Evolutionary conservation across 2,329 filamentous ascomycete species (phyloP), one percentile per base, ranked within the genome.

Genomic region (Trichoderma hamatum): DNA sequence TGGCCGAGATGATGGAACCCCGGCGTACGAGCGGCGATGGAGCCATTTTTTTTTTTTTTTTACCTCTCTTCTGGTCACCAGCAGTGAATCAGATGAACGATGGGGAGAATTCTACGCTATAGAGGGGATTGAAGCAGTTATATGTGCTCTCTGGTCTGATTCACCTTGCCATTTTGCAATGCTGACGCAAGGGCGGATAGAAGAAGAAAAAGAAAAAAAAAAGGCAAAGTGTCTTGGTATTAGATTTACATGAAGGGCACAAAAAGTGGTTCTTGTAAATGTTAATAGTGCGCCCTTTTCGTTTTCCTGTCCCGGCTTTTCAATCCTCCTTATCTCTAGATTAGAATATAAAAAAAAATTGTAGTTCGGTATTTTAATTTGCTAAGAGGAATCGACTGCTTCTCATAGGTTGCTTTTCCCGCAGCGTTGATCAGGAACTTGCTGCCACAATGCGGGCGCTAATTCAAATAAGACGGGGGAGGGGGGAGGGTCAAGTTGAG

Each of bases 1-100:
- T 70, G 61, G 76, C 69, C 58, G 77, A 76, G 66, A 79, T 73
- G 69, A 76, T 71, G 30, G 76, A 60, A 24, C 74, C 74, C 78
- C 78, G 79, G 72, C 73, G 75, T 6, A 75, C 66, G 28, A 73
- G 67, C 21, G 71, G 70, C 21, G 73, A 70, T 14, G 56, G 11
- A 16, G 69, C 69, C 67, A 69, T 66, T 51, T 19, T 58, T 55
- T 39, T 30, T 30, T 30, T 5, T 66, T 51, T 10, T 36, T 19
- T 16, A 36, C 30, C 24, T 49, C 1, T 24, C 46, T 51, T 14
- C 21, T n/a, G 6, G 14, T 16, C 3, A 32, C 16, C 30, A 66
- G 16, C 10, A 43, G 36, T 43, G 36, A 49, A 51, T 24, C 32
- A 26, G 19, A 6, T 5, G 19, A 51, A 21, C 36, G 7, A 24